Evolutionary conservation across 257 asterid species (phyloP).

Genomic region (Ajuga chamaepitys): DNA sequence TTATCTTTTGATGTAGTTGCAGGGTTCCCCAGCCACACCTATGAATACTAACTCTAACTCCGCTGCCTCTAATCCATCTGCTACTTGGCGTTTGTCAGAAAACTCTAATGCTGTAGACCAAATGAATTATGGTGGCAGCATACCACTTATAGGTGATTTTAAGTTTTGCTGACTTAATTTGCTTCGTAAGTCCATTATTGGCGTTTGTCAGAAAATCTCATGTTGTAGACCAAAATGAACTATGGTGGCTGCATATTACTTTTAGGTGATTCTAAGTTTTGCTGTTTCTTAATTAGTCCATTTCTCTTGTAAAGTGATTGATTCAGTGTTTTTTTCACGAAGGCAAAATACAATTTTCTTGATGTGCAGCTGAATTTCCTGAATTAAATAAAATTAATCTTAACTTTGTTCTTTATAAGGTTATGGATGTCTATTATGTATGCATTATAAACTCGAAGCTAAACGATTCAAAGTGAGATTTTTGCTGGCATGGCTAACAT

Average conservation of each 20-base stretch:
- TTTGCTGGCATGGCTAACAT: conserved; percentile 16
- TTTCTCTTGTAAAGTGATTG: background rate
- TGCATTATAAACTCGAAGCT: conserved; percentile 5
- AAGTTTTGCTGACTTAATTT: conserved; percentile 7
- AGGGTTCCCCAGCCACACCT: conserved; percentile 68
- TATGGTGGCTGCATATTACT: conserved; percentile 18
- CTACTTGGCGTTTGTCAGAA: conserved; percentile 37
- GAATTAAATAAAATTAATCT: background rate
- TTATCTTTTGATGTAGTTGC: conserved; percentile 33
- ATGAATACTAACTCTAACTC: conserved; percentile 35
- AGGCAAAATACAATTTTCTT: conserved; percentile 2
- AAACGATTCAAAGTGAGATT: background rate
- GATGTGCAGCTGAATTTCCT: background rate
- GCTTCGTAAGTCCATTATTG: too few relatives aligned
- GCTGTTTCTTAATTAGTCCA: background rate
- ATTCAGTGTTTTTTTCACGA: background rate
- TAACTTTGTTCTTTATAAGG: conserved; percentile 3
- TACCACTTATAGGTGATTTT: conserved; percentile 34
- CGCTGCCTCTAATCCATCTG: conserved; percentile 26
- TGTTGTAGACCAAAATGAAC: conserved; percentile 21
- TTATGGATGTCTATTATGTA: background rate
- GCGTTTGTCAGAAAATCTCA: conserved; percentile 45
- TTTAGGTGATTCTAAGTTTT: conserved; percentile 32
- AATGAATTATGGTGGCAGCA: conserved; percentile 16
- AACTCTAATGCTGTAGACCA: conserved; percentile 34